Percentiles rank a stretch among this genome's conserved stretches.
These are phyloP conservation scores for Dactylonectria macrodidyma DNA, from an alignment of 2,329 filamentous ascomycete genomes.

Conservation along the genomic window DNA sequence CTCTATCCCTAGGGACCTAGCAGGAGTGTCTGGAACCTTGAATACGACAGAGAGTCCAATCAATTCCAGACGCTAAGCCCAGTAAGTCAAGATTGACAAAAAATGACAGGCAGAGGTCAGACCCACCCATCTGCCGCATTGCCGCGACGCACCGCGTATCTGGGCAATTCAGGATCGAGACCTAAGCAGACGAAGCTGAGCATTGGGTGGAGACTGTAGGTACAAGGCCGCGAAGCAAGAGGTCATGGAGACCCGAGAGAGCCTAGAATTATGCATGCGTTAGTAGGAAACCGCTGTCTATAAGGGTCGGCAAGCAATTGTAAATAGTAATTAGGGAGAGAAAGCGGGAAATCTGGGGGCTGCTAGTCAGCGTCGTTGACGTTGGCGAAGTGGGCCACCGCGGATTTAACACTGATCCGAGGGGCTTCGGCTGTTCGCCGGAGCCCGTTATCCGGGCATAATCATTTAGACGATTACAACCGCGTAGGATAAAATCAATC, in stretches of 20 bases:
- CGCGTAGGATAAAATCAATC: constrained; percentile 19
- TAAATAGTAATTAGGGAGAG: not conserved
- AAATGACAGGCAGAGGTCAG: too few relatives aligned
- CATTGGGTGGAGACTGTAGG: not conserved
- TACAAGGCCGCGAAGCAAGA: not conserved
- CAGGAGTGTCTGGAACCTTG: too few relatives aligned
- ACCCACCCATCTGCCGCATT: too few relatives aligned
- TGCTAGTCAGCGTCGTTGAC: too few relatives aligned
- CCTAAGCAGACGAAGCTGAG: too few relatives aligned
- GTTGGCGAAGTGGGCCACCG: constrained; percentile 8
- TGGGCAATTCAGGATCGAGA: too few relatives aligned
- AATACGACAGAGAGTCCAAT: too few relatives aligned
- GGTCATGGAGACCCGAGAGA: not conserved
- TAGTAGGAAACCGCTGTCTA: not conserved
- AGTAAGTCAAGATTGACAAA: too few relatives aligned
- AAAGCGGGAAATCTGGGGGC: too few relatives aligned
- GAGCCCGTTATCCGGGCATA: constrained; percentile 19
- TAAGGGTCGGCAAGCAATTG: not conserved
- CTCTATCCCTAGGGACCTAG: too few relatives aligned
- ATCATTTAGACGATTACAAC: constrained; percentile 20
- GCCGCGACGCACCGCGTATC: too few relatives aligned
- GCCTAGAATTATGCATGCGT: not conserved
- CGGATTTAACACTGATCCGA: constrained; percentile 17
- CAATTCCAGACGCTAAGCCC: too few relatives aligned
- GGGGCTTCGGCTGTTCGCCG: constrained; percentile 17